These are phyloP conservation scores for Fraxinus dipetala DNA, from an alignment of 305 asterid genomes.

Conservation along the genomic window DNA sequence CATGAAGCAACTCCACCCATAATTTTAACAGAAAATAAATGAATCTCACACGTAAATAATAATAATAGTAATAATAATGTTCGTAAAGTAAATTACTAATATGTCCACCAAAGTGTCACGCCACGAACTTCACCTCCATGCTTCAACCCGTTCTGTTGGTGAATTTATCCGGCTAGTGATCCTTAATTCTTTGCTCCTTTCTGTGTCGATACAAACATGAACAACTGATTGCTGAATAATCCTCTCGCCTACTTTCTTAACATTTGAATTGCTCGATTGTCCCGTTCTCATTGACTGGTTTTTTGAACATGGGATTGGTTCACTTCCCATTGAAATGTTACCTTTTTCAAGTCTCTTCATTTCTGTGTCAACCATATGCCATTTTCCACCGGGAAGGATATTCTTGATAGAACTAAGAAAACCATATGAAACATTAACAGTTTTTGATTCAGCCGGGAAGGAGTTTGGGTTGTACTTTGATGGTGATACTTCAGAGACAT, in stretches of 20 bases:
- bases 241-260: conserved; percentile 24
- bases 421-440: background rate
- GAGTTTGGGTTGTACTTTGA: background rate
- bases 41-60: background rate
- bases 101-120: background rate
- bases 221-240: conserved; percentile 22
- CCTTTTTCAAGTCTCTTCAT: background rate
- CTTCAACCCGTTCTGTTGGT: conserved; percentile 37
- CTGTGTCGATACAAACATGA: conserved; percentile 17
- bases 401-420: background rate
- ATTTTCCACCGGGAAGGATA: background rate
- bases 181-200: conserved; percentile 34
- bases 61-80: too few species aligned
- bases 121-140: conserved; percentile 36
- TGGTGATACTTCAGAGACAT: background rate
- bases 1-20: background rate
- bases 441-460: background rate
- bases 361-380: background rate
- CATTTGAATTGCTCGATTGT: conserved; percentile 27
- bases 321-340: background rate
- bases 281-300: background rate
- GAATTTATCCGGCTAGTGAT: conserved; percentile 36
- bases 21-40: background rate
- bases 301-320: background rate
- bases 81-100: background rate